Percentiles rank a stretch among this genome's conserved stretches.
Evolutionary conservation across 1,139 yeast genomes (phyloP).

Genomic region (Hansenula sp.): DNA sequence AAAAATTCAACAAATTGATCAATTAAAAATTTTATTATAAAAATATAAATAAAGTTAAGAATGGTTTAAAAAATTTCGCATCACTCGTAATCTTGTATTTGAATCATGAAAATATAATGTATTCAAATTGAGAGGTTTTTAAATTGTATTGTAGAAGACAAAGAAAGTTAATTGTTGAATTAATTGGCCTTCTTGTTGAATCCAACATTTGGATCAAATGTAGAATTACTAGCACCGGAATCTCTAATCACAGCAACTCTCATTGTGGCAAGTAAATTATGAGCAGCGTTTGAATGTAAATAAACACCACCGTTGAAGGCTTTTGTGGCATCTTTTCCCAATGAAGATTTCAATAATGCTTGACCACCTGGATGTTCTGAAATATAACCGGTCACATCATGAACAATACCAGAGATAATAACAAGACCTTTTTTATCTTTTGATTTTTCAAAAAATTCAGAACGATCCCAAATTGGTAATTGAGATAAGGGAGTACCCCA

Average conservation of each 20-base stretch:
- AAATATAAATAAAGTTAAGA: too few relatives aligned
- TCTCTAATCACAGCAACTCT: slow-evolving; percentile 90
- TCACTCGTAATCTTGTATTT: too few relatives aligned
- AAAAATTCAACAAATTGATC: too few relatives aligned
- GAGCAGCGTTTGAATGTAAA: slow-evolving; percentile 96
- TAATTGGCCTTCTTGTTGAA: slow-evolving; percentile 7
- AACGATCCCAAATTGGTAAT: slow-evolving; percentile 89
- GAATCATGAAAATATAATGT: too few relatives aligned
- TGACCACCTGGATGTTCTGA: slow-evolving; percentile 98
- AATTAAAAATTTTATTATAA: too few relatives aligned
- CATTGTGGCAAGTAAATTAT: slow-evolving; percentile 91
- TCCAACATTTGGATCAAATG: slow-evolving; percentile 14
- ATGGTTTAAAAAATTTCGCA: too few relatives aligned
- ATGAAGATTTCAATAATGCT: slow-evolving; percentile 77
- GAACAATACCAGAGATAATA: slow-evolving; percentile 90
- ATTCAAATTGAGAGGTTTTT: background rate
- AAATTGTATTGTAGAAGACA: background rate
- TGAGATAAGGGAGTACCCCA: slow-evolving; percentile 90
- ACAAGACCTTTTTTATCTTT: slow-evolving; percentile 57
- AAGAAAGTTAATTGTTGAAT: background rate
- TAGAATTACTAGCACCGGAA: slow-evolving; percentile 20
- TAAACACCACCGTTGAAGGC: slow-evolving; percentile 98
- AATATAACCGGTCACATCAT: slow-evolving; percentile 80
- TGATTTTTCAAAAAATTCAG: slow-evolving; percentile 71
- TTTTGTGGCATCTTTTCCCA: slow-evolving; percentile 95